A percentile compares a stretch with the other conserved stretches of the same genome.
These are phyloP conservation scores for Pistacia atlantica DNA, from an alignment of 345 rosid genomes.

Conservation along the genomic window DNA sequence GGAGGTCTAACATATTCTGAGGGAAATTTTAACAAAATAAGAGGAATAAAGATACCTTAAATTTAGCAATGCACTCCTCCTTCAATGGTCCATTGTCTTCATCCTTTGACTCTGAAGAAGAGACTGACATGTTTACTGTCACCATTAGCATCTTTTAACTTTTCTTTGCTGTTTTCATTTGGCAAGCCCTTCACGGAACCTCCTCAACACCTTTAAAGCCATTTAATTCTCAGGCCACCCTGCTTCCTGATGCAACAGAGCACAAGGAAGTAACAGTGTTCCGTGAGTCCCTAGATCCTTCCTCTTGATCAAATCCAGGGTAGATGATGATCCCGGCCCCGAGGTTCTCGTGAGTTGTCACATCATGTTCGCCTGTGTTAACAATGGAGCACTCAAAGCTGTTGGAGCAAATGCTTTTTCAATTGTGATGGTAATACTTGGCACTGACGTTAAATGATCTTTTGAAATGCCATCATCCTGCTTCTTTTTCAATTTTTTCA, in stretches of 20 bases:
- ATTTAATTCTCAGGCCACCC: conserved; percentile 48
- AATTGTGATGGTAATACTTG: conserved; percentile 37
- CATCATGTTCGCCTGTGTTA: conserved; percentile 85
- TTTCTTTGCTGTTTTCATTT: conserved; percentile 65
- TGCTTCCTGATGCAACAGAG: conserved; percentile 41
- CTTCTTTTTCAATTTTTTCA: conserved; percentile 69
- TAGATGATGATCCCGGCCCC: too few species aligned
- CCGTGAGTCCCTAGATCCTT: conserved; percentile 94
- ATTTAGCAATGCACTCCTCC: conserved; percentile 74
- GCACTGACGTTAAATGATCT: conserved; percentile 44
- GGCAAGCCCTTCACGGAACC: conserved; percentile 55
- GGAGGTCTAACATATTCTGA: too few species aligned
- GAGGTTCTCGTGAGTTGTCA: conserved; percentile 57
- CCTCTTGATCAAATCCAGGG: conserved; percentile 87
- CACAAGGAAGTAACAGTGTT: conserved; percentile 48
- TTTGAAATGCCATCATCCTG: conserved; percentile 25
- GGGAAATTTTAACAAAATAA: not conserved
- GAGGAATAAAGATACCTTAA: conserved; percentile 59
- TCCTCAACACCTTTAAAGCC: conserved; percentile 67
- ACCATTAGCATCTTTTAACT: conserved; percentile 63
- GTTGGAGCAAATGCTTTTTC: conserved; percentile 59
- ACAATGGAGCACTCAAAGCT: conserved; percentile 80
- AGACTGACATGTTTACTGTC: conserved; percentile 74
- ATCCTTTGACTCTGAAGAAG: conserved; percentile 94
- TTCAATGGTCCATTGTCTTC: conserved; percentile 84